Evolutionary conservation across 2,329 filamentous ascomycete species (phyloP).

Genomic region (Pseudonectria buxi): DNA sequence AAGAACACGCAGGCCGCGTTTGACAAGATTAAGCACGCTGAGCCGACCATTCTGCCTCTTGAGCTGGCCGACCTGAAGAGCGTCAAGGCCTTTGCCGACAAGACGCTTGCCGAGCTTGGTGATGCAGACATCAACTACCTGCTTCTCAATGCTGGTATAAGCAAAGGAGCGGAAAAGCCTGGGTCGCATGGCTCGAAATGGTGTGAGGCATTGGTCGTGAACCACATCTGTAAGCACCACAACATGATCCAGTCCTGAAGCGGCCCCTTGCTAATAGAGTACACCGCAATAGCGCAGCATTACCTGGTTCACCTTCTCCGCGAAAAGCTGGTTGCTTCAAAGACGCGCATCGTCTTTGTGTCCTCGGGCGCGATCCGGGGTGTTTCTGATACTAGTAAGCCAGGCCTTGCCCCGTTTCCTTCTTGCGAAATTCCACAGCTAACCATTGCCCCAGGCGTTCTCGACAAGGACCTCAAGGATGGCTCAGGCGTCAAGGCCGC

Average conservation of each 20-base stretch:
- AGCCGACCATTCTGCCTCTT: conserved; percentile 37
- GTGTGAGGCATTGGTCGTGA: conserved; percentile 45
- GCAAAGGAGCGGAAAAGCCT: conserved; percentile 27
- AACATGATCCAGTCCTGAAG: background rate
- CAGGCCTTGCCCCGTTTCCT: background rate
- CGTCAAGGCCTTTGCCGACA: conserved; percentile 40
- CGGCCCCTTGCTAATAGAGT: conserved; percentile 3
- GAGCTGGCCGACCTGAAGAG: conserved; percentile 39
- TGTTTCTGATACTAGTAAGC: conserved; percentile 33
- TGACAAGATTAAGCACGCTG: conserved; percentile 33
- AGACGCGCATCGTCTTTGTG: conserved; percentile 42
- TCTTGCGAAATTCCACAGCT: background rate
- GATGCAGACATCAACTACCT: conserved; percentile 39
- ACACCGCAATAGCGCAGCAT: conserved; percentile 38
- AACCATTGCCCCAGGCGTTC: conserved; percentile 17
- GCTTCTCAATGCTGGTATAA: conserved; percentile 43
- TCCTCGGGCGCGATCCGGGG: conserved; percentile 42
- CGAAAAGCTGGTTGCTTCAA: conserved; percentile 40
- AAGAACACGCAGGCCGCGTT: conserved; percentile 34
- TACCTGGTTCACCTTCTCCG: conserved; percentile 44
- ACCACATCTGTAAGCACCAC: conserved; percentile 39
- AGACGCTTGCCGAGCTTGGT: conserved; percentile 36
- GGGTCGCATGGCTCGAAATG: conserved; percentile 38
- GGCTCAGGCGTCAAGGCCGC: conserved; percentile 26
- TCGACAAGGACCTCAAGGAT: conserved; percentile 34